Conservation (phyloP, 2,329 filamentous ascomycete species). For the Talaromyces sp. region DNA sequence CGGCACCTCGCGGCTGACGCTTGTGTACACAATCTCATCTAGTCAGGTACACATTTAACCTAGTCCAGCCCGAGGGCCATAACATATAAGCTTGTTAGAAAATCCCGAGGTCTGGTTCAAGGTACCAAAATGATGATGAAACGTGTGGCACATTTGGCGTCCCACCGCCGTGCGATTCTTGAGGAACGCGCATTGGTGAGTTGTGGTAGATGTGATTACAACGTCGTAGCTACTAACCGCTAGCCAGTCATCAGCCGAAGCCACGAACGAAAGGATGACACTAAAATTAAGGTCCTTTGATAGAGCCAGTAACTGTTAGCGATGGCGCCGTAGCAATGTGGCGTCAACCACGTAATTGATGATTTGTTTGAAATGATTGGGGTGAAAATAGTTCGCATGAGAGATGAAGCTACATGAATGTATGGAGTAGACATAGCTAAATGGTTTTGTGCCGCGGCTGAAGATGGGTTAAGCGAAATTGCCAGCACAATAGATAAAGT, state of each 20-base stretch:
- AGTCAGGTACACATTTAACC: not conserved
- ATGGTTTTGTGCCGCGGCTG: not conserved
- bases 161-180: not conserved
- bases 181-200: not conserved
- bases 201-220: slow-evolving; percentile 1
- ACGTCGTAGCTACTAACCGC: not conserved
- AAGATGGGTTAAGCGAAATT: not conserved
- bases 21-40: not conserved
- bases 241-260: slow-evolving; percentile 7
- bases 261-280: not conserved
- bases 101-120: too few species aligned
- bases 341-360: not conserved
- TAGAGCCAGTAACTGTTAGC: slow-evolving; percentile 5
- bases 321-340: slow-evolving; percentile 16
- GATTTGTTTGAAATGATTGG: not conserved
- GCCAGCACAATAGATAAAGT: not conserved
- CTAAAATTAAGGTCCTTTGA: not conserved
- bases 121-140: not conserved
- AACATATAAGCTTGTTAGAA: not conserved
- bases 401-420: not conserved
- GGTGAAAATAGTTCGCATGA: not conserved
- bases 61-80: not conserved
- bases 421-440: not conserved
- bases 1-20: not conserved
- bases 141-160: not conserved